Percentiles rank a stretch among this genome's conserved stretches.
These are phyloP conservation scores for Sodiomyces alkalinus DNA, from an alignment of 2,329 filamentous ascomycete genomes.

Conservation along the genomic window DNA sequence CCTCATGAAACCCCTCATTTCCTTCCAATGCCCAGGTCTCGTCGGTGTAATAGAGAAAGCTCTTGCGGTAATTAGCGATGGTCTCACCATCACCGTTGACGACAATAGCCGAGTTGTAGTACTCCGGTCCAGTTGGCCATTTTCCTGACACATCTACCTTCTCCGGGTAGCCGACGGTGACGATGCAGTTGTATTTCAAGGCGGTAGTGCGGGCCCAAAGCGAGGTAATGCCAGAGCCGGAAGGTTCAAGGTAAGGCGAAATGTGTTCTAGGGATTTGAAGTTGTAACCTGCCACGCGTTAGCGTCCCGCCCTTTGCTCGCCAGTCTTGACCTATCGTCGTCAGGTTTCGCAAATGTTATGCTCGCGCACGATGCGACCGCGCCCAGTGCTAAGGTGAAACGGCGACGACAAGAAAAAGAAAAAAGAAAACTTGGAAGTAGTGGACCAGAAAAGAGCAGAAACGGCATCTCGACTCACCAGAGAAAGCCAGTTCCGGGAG, in stretches of 20 bases:
- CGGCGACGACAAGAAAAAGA: too few species aligned
- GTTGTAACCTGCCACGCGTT: conserved; percentile 47
- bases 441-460: too few species aligned
- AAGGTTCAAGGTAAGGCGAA: conserved; percentile 50
- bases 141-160: conserved; percentile 34
- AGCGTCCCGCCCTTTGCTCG: too few species aligned
- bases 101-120: conserved; percentile 38
- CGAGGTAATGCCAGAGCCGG: conserved; percentile 49
- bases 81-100: conserved; percentile 45
- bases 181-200: conserved; percentile 48
- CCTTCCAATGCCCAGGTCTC: conserved; percentile 43
- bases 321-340: not conserved
- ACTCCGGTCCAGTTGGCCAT: conserved; percentile 37
- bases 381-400: too few species aligned
- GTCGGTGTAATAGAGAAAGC: conserved; percentile 39
- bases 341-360: not conserved
- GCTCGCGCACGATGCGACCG: not conserved
- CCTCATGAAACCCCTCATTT: conserved; percentile 26
- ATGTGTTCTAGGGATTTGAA: conserved; percentile 58
- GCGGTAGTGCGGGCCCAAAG: conserved; percentile 58
- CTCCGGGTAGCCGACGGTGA: conserved; percentile 64
- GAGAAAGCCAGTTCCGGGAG: conserved; percentile 65
- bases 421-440: too few species aligned
- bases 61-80: conserved; percentile 45
- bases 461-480: conserved; percentile 41